phyloP scores from a whole-genome alignment of 495 filamentous ascomycete genomes.

The Neurospora sp. region DNA sequence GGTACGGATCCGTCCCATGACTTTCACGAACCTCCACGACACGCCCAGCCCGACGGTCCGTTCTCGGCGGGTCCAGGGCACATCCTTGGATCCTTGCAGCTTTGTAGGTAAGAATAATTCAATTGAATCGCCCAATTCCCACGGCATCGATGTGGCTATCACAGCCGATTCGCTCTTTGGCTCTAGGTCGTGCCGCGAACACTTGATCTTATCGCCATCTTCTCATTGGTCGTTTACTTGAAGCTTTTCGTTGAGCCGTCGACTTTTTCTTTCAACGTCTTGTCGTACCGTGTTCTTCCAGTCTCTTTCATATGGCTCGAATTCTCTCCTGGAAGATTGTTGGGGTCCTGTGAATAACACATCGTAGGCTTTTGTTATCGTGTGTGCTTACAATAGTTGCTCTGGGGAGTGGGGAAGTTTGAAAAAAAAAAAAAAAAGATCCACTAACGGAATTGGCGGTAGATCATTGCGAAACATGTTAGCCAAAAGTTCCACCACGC shows the following conservation, averaged over 20 bases:
- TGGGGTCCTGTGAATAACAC: background rate
- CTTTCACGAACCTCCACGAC: background rate
- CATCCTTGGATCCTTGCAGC: background rate
- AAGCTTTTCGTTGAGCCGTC: background rate
- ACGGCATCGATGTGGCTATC: background rate
- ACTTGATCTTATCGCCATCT: constrained; percentile 2
- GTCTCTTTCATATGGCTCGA: background rate
- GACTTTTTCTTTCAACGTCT: background rate
- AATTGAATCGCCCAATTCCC: constrained; percentile 9
- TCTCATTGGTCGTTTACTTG: constrained; percentile 3
- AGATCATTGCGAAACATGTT: background rate
- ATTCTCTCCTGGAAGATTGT: background rate
- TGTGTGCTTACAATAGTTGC: background rate
- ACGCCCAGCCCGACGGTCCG: background rate
- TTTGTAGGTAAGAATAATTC: constrained; percentile 9
- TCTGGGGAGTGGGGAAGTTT: background rate
- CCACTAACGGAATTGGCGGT: background rate
- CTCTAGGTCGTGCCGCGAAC: background rate
- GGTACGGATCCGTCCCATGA: background rate
- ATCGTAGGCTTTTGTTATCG: too few species aligned
- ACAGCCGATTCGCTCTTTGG: constrained; percentile 7
- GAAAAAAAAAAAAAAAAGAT: background rate
- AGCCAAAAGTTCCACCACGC: background rate
- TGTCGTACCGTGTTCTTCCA: background rate
- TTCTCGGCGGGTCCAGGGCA: background rate